phyloP scores from a whole-genome alignment of 2,329 filamentous ascomycete species.

The Cordyceps cateniannulata region DNA sequence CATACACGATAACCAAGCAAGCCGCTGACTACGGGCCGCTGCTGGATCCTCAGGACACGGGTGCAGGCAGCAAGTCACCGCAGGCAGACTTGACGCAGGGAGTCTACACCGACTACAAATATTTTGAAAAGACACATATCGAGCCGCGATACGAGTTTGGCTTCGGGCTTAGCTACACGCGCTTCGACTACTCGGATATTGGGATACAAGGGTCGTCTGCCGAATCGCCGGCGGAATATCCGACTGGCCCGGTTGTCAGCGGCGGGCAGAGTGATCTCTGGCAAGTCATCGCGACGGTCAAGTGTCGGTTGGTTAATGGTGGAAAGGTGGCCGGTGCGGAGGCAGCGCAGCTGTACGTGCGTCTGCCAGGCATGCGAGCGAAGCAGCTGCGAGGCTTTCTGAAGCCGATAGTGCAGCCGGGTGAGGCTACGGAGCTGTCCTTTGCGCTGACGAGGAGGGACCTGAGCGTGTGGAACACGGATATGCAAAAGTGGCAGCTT shows the following conservation, averaged over 20 bases:
- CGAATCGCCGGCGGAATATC: constrained; percentile 26
- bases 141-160: constrained; percentile 49
- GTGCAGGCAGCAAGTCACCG: constrained; percentile 40
- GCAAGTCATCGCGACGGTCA: constrained; percentile 36
- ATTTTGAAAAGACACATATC: constrained; percentile 43
- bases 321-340: constrained; percentile 38
- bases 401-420: constrained; percentile 46
- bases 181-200: constrained; percentile 43
- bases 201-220: constrained; percentile 23
- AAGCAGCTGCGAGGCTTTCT: constrained; percentile 60
- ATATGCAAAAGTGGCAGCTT: constrained; percentile 54
- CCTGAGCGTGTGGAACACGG: constrained; percentile 59
- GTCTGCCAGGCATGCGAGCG: constrained; percentile 40
- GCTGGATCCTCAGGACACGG: constrained; percentile 29
- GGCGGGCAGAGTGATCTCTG: constrained; percentile 43
- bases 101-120: constrained; percentile 47
- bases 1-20: constrained; percentile 54
- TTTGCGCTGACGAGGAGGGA: constrained; percentile 57
- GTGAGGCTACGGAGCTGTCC: constrained; percentile 36
- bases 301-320: constrained; percentile 34
- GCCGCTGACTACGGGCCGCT: constrained; percentile 49
- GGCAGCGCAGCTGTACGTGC: constrained; percentile 43
- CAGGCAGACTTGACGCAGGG: constrained; percentile 48
- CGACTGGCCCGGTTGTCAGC: constrained; percentile 31
- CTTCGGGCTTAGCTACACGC: constrained; percentile 50